Conservation (phyloP, 192 early-diverging fungal genomes). For the Entomortierella beljakovae region DNA sequence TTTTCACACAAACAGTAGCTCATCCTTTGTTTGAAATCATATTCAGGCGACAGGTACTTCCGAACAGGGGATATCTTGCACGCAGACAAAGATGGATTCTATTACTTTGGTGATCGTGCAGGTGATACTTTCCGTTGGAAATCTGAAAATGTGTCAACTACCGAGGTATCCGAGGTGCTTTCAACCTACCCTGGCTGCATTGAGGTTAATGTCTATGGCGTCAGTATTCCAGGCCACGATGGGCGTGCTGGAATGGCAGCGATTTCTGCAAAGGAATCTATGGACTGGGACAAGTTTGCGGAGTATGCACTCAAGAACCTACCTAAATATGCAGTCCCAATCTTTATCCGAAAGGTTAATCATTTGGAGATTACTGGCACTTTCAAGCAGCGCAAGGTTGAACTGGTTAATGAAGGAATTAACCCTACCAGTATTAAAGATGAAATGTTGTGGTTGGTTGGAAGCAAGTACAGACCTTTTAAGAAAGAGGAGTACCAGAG, state of each 20-base stretch:
- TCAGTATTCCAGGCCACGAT: constrained; percentile 65
- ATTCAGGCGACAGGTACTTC: constrained; percentile 63
- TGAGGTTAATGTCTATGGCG: constrained; percentile 77
- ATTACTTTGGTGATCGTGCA: constrained; percentile 75
- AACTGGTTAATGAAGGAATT: constrained; percentile 59
- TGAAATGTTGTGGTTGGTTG: constrained; percentile 60
- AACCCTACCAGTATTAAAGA: constrained; percentile 46
- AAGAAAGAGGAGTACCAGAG: constrained; percentile 25
- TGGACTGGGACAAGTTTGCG: constrained; percentile 50
- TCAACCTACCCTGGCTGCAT: constrained; percentile 62
- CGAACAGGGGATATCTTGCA: constrained; percentile 74
- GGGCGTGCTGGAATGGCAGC: constrained; percentile 80
- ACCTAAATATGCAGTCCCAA: constrained; percentile 72
- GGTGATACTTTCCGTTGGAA: constrained; percentile 85
- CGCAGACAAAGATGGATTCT: constrained; percentile 60
- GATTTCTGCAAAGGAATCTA: constrained; percentile 55
- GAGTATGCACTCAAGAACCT: constrained; percentile 54
- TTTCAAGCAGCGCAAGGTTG: constrained; percentile 65
- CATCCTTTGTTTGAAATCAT: not conserved
- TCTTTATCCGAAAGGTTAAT: constrained; percentile 68
- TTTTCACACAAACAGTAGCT: not conserved
- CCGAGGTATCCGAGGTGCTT: constrained; percentile 73
- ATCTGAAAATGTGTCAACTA: constrained; percentile 67
- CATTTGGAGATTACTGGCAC: constrained; percentile 64
- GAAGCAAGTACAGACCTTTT: constrained; percentile 58